Conservation (phyloP, 139 green algal genomes). For the Coccomyxa sp. region DNA sequence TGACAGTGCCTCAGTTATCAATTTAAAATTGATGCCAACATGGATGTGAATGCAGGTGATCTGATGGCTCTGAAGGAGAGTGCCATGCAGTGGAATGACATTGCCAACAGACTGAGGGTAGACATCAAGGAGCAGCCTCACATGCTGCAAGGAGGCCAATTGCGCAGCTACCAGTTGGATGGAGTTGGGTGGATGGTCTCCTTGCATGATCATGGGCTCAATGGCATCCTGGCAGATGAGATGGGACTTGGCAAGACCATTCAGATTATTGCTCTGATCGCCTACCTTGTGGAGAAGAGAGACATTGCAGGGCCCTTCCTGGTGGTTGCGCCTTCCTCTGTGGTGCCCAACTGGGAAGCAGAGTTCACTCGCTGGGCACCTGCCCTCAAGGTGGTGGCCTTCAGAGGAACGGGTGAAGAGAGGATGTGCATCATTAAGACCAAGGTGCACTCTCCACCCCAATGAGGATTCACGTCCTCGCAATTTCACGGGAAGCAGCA, state of each 20-base stretch:
- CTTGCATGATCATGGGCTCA: conserved; percentile 47
- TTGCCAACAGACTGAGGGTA: not conserved
- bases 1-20: not conserved
- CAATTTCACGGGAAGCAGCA: not conserved
- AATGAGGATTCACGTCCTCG: not conserved
- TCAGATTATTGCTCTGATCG: conserved; percentile 50
- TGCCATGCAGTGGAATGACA: not conserved
- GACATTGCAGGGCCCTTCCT: conserved; percentile 42
- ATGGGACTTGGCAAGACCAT: conserved; percentile 33
- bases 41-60: not conserved
- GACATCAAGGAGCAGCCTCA: not conserved
- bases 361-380: conserved; percentile 76
- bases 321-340: conserved; percentile 75
- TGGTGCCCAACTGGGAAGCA: conserved; percentile 74
- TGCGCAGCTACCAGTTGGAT: not conserved
- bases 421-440: not conserved
- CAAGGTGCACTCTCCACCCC: not conserved
- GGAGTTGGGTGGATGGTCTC: conserved; percentile 43
- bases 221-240: conserved; percentile 70
- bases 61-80: not conserved
- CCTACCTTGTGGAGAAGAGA: conserved; percentile 28
- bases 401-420: conserved; percentile 6
- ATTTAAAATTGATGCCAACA: not conserved
- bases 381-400: conserved; percentile 55
- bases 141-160: not conserved